Percentiles rank a stretch among this genome's conserved stretches.
phyloP scores from a whole-genome alignment of 331 rosid genomes.

The Pyrus hybrid region DNA sequence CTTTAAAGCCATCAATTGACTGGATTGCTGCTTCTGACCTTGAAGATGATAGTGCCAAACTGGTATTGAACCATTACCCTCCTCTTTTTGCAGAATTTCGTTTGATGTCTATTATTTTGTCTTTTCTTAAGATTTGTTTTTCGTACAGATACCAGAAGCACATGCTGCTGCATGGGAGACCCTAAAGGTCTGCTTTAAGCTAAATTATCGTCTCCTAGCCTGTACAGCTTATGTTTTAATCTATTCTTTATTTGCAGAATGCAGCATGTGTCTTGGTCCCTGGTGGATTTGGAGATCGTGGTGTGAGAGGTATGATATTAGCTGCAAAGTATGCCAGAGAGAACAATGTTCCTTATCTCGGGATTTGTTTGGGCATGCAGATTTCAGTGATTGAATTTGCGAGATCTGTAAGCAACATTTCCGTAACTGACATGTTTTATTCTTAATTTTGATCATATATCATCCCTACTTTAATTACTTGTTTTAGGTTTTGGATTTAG shows the following conservation, averaged over 20 bases:
- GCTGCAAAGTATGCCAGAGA: conserved; percentile 99
- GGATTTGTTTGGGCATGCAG: conserved; percentile 99
- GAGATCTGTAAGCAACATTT: conserved; percentile 62
- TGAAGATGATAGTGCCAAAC: conserved; percentile 78
- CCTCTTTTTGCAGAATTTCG: conserved; percentile 14
- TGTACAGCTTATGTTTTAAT: background rate
- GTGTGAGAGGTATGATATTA: conserved; percentile 89
- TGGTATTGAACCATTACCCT: conserved; percentile 33
- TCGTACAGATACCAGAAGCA: conserved; percentile 74
- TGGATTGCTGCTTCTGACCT: conserved; percentile 99
- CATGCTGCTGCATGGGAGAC: conserved; percentile 93
- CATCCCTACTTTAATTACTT: conserved; percentile 9
- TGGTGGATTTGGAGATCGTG: conserved; percentile 99
- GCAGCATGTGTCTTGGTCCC: conserved; percentile 97
- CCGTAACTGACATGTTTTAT: conserved; percentile 9
- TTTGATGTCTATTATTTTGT: conserved; percentile 6
- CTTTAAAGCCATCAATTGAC: conserved; percentile 77
- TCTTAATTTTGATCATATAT: background rate
- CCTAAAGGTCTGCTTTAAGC: conserved; percentile 50
- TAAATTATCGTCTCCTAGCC: background rate
- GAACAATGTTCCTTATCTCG: conserved; percentile 89
- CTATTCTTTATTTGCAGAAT: conserved; percentile 37
- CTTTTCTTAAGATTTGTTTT: conserved; percentile 13
- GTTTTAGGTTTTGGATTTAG: conserved; percentile 77
- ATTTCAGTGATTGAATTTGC: conserved; percentile 92